Percentiles rank a stretch among this genome's conserved stretches.
Conservation (phyloP, 768 basidiomycete species). For the Mycena kentingensis region DNA sequence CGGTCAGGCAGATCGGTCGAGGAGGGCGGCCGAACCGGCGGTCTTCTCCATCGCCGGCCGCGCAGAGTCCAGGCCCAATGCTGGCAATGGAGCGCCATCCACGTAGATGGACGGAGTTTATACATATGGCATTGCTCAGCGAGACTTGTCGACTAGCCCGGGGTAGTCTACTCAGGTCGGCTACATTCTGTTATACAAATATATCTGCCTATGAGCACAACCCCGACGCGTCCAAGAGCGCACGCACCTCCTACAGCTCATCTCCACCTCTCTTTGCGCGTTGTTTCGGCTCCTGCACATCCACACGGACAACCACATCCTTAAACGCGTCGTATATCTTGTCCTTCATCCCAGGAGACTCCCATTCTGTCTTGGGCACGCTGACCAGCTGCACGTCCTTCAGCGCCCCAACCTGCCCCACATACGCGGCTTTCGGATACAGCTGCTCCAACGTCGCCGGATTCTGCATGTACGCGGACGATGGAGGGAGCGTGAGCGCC, state of each 20-base stretch:
- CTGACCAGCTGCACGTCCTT: slow-evolving; percentile 48
- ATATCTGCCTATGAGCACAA: not conserved
- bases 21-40: too few species aligned
- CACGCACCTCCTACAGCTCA: slow-evolving; percentile 29
- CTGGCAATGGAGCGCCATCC: too few species aligned
- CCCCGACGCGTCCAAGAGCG: not conserved
- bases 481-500: slow-evolving; percentile 41
- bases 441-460: slow-evolving; percentile 34
- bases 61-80: too few species aligned
- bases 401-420: slow-evolving; percentile 45
- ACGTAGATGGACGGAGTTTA: too few species aligned
- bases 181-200: too few species aligned
- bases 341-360: slow-evolving; percentile 25
- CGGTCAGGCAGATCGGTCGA: too few species aligned
- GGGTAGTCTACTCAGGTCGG: too few species aligned
- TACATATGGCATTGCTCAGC: too few species aligned
- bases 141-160: too few species aligned
- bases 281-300: slow-evolving; percentile 38
- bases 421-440: slow-evolving; percentile 38
- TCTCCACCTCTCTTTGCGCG: slow-evolving; percentile 39
- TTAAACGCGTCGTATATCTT: slow-evolving; percentile 36
- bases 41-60: too few species aligned
- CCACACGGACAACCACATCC: slow-evolving; percentile 36
- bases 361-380: slow-evolving; percentile 43
- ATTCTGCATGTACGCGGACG: slow-evolving; percentile 33